Evolutionary conservation across 371 early-diverging fungal species (phyloP).

Genomic region (Mortierella sp.): DNA sequence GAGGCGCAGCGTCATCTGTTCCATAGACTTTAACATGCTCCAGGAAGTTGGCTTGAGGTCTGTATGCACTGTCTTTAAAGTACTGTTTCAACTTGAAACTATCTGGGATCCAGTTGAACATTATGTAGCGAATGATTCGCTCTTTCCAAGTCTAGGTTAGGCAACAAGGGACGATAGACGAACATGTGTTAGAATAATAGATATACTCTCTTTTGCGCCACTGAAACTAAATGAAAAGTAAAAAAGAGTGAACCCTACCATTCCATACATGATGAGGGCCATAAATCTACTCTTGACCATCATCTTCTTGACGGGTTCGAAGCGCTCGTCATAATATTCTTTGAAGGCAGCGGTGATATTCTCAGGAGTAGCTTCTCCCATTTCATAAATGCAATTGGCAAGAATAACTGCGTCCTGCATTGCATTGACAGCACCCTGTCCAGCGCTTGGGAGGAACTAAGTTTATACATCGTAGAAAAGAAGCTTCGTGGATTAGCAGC

Average conservation of each 20-base stretch:
- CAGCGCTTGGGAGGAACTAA: conserved; percentile 7
- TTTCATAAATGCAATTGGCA: conserved; percentile 18
- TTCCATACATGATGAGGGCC: not conserved
- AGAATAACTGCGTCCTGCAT: conserved; percentile 26
- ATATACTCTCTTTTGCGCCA: too few species aligned
- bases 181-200: too few species aligned
- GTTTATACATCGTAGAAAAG: too few species aligned
- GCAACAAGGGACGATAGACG: too few species aligned
- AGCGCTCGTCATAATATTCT: conserved; percentile 2
- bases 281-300: conserved; percentile 13
- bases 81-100: conserved; percentile 12
- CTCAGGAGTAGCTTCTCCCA: not conserved
- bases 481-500: too few species aligned
- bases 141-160: conserved; percentile 18
- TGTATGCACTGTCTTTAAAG: conserved; percentile 17
- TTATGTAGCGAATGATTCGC: conserved; percentile 8
- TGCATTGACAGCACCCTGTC: conserved; percentile 21
- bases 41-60: conserved; percentile 22
- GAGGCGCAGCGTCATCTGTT: not conserved
- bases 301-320: not conserved
- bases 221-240: too few species aligned
- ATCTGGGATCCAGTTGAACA: conserved; percentile 30
- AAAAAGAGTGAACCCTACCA: not conserved
- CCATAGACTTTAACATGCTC: conserved; percentile 15
- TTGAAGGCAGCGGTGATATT: not conserved